Base-by-base conservation (phyloP, 1,284 basidiomycete species). In the Phylloboletellus chloephorus region DNA sequence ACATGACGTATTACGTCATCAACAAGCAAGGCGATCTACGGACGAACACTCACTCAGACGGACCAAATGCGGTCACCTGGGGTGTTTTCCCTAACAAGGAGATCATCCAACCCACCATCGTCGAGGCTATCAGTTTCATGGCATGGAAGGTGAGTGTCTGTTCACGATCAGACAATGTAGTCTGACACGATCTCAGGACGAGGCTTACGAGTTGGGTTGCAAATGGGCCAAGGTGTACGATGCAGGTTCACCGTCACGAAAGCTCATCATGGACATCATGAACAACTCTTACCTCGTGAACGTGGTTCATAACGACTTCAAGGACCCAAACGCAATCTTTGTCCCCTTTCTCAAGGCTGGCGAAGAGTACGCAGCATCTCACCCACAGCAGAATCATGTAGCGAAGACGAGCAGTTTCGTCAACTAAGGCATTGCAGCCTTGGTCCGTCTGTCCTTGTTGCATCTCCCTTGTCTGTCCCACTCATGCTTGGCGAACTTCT, bases 21-120 rank as follows among this genome's bases (percentile, higher is more conserved):
- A 91, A 92, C 70, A 85, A 80, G 59, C 78, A 82, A 49, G 96
- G 96, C 34, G 94, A 98, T 59, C 76, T 98, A 53, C 76, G 82
- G 41, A 97, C 94, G 39, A 98, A 98, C 71, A 91, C 84, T 23
- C 81, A 86, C 48, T 85, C 85, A 1, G 89, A 95, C 24, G 89
- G 92, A 7, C 93, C 95, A 26, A 98, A 98, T 57, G 96, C 96
- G 6, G 96, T 99, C 33, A 99, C 96, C 0, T 99, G 95, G 96
- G 96, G 95, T 52, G 92, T 96, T 5, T 99, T 98, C 76, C 95
- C 96, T 13, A 91, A 90, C 30, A 94, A 96, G 65, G 96, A 98
- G 71, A 92, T 98, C 56, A 74, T 97, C 36, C 96, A 98, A 62
- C 94, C 95, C 20, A 99, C 96, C 15, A 95, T 98, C 51, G 96